Percentiles rank a stretch among this genome's conserved stretches.
Conservation (phyloP, 129 eudicot genomes). For the Chrysanthemum makinoi region DNA sequence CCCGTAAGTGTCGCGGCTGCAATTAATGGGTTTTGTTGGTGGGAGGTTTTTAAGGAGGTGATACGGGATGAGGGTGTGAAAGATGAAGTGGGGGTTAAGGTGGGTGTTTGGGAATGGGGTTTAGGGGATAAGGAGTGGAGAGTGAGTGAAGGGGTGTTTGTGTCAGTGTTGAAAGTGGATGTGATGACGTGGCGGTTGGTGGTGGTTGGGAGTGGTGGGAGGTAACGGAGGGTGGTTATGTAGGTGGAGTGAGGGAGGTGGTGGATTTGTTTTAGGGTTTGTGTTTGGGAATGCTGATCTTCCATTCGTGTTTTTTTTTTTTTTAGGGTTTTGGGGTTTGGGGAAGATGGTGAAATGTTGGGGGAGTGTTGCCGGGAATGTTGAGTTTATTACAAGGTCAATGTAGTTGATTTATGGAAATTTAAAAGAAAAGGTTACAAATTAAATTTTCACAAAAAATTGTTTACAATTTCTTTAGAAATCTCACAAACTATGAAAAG, state of each 20-base stretch:
- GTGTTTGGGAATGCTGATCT: not conserved
- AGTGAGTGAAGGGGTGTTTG: constrained; percentile 47
- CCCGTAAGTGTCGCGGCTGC: constrained; percentile 75
- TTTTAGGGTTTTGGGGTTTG: constrained; percentile 43
- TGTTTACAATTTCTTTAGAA: too few relatives aligned
- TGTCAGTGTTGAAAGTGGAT: constrained; percentile 56
- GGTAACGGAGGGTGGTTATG: constrained; percentile 84
- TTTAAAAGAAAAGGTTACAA: too few relatives aligned
- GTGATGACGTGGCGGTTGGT: constrained; percentile 55
- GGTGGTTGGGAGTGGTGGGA: constrained; percentile 60
- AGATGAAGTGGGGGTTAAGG: constrained; percentile 47
- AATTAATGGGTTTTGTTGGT: constrained; percentile 45
- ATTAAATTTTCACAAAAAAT: too few relatives aligned
- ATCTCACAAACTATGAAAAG: too few relatives aligned
- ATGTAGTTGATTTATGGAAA: too few relatives aligned
- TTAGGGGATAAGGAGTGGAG: constrained; percentile 43
- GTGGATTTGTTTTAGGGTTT: constrained; percentile 52
- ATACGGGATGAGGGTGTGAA: constrained; percentile 43
- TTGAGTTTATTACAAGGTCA: too few relatives aligned
- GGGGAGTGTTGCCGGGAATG: too few relatives aligned
- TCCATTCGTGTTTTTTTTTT: constrained; percentile 31
- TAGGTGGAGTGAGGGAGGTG: constrained; percentile 62
- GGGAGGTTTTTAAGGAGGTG: constrained; percentile 54
- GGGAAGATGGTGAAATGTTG: not conserved
- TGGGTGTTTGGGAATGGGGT: constrained; percentile 26